phyloP scores from a whole-genome alignment of 2,329 filamentous ascomycete species.

The Colletotrichum plurivorum region DNA sequence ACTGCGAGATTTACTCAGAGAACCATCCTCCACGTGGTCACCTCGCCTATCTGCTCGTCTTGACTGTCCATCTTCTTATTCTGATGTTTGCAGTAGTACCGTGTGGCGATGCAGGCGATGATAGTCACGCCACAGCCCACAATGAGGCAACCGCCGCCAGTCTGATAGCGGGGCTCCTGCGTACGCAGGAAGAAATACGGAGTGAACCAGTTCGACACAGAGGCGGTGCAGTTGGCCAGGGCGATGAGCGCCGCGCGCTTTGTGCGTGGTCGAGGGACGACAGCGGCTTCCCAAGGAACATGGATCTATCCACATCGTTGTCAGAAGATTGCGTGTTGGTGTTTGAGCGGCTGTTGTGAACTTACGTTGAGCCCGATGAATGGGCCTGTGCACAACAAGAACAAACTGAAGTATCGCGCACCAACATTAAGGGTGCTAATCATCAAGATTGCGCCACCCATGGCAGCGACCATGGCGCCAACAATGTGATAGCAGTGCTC shows the following conservation, averaged over 20 bases:
- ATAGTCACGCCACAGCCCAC: conserved; percentile 45
- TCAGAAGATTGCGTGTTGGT: neutral
- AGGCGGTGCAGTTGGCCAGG: conserved; percentile 57
- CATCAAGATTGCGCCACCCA: conserved; percentile 57
- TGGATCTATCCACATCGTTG: conserved; percentile 45
- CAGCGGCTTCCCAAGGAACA: conserved; percentile 57
- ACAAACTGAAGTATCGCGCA: conserved; percentile 58
- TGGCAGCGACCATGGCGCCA: conserved; percentile 51
- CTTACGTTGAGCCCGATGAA: conserved; percentile 54
- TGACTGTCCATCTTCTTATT: conserved; percentile 46
- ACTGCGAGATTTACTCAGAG: no score
- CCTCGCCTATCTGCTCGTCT: neutral
- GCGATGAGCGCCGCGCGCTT: conserved; percentile 59
- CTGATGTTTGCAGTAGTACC: conserved; percentile 42
- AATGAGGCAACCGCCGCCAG: conserved; percentile 47
- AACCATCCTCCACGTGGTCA: no score
- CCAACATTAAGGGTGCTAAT: conserved; percentile 57
- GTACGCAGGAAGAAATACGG: conserved; percentile 54
- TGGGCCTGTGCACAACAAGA: conserved; percentile 55
- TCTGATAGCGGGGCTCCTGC: conserved; percentile 49
- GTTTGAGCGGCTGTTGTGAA: neutral
- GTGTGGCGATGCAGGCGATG: conserved; percentile 41
- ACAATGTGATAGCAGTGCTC: conserved; percentile 59
- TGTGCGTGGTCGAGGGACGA: conserved; percentile 55
- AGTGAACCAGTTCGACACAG: conserved; percentile 57